A percentile compares a stretch with the other conserved stretches of the same genome.
Conservation (phyloP, 208 protist species). For the Crithidia brevicula region DNA sequence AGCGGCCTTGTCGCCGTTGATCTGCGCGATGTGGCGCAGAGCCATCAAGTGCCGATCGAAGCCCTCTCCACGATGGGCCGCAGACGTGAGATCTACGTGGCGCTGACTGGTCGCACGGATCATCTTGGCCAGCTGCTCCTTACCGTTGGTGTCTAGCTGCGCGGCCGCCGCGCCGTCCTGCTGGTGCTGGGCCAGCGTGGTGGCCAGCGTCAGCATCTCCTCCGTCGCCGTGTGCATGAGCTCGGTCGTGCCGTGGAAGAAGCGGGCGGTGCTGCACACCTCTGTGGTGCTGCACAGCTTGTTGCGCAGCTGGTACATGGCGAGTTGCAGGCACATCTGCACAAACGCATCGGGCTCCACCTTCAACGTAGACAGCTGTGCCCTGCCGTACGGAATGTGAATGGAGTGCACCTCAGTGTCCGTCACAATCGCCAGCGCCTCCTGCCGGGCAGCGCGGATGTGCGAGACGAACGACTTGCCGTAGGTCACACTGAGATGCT, state of each 20-base stretch:
- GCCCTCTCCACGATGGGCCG: slow-evolving; percentile 76
- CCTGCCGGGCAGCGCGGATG: slow-evolving; percentile 77
- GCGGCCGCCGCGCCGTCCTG: slow-evolving; percentile 23
- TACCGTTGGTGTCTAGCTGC: slow-evolving; percentile 23
- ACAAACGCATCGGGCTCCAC: slow-evolving; percentile 81
- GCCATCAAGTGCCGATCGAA: slow-evolving; percentile 91
- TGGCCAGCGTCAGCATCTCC: slow-evolving; percentile 64
- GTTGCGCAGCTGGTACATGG: slow-evolving; percentile 75
- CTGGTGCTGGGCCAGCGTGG: slow-evolving; percentile 43
- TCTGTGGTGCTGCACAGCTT: slow-evolving; percentile 75
- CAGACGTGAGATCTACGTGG: slow-evolving; percentile 57
- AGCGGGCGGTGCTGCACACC: slow-evolving; percentile 58
- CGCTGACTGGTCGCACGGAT: slow-evolving; percentile 47
- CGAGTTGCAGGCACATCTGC: slow-evolving; percentile 89
- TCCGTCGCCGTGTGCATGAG: slow-evolving; percentile 70
- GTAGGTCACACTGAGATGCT: slow-evolving; percentile 74
- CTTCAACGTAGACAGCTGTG: slow-evolving; percentile 45
- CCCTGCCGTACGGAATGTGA: slow-evolving; percentile 53
- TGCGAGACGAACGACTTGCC: slow-evolving; percentile 82
- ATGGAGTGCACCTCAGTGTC: slow-evolving; percentile 69
- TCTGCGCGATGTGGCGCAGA: slow-evolving; percentile 75
- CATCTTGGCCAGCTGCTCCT: slow-evolving; percentile 50
- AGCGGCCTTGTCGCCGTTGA: slow-evolving; percentile 63
- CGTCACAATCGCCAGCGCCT: slow-evolving; percentile 62
- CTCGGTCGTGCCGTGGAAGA: slow-evolving; percentile 89